Conservation (phyloP, 2,329 filamentous ascomycete genomes). For the Hymenoscyphus albidus region DNA sequence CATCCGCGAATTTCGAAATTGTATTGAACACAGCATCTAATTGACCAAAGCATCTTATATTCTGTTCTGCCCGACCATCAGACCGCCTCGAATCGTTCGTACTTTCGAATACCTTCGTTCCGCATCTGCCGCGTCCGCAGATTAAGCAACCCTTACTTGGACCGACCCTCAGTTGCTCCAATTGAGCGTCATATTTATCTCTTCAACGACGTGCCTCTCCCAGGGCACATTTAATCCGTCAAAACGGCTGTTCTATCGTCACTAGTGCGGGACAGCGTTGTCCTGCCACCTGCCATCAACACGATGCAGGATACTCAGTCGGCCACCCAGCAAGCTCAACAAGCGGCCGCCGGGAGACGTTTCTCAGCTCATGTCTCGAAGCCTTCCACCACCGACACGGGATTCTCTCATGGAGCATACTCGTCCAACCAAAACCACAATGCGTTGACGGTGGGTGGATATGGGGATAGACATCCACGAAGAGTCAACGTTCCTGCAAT, state of each 20-base stretch:
- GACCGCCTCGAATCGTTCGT: conserved; percentile 17
- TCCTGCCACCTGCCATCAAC: conserved; percentile 78
- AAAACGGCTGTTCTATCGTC: conserved; percentile 81
- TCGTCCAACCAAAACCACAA: conserved; percentile 62
- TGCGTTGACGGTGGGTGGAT: conserved; percentile 60
- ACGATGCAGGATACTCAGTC: conserved; percentile 85
- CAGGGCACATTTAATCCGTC: conserved; percentile 51
- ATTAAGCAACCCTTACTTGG: background rate
- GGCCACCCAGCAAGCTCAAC: conserved; percentile 55
- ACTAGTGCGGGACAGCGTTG: conserved; percentile 75
- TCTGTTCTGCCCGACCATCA: background rate
- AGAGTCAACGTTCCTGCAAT: conserved; percentile 85
- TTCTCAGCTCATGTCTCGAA: conserved; percentile 72
- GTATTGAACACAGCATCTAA: conserved; percentile 22
- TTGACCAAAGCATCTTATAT: conserved; percentile 24
- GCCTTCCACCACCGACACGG: conserved; percentile 77
- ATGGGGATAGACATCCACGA: conserved; percentile 81
- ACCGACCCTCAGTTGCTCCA: conserved; percentile 14
- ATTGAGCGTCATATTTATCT: conserved; percentile 18
- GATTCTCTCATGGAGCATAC: conserved; percentile 91
- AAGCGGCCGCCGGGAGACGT: conserved; percentile 52
- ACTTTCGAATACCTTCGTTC: conserved; percentile 4
- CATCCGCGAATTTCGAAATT: conserved; percentile 8
- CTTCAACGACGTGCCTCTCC: conserved; percentile 34
- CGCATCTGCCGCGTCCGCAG: background rate